Base-by-base conservation (phyloP, 2,329 filamentous ascomycete species). In the Talaromyces sp. region DNA sequence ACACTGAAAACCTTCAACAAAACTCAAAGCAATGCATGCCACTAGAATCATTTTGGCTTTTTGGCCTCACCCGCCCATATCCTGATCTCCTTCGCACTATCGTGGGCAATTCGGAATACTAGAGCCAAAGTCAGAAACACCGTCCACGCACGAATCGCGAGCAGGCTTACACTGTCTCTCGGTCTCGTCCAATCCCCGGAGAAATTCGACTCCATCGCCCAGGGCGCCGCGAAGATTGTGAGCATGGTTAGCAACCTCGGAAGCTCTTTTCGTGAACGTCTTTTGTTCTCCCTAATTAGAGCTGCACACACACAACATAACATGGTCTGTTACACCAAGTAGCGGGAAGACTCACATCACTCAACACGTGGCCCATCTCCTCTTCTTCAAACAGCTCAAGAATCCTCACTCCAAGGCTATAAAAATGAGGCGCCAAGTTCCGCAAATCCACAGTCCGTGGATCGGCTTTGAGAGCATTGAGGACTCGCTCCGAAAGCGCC, bases 321-420 rank as follows among this genome's bases (percentile, higher is more conserved):
- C 53, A n/a, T 31, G 58, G 31, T 61, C 28, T 60, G 42, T 18
- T 9, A 50, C 16, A n/a, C 50, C 16, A 30, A 23, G 12, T 47
- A 61, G 12, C 52, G 36, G 59, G 12, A 28, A 51, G 50, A 65
- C 72, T 62, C 68, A 80, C 78, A 68, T 79, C 82, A 61, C 85
- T 83, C 67, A 94, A 74, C 23, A 95, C 86, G 65, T 91, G 87
- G 18, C 85, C 83, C 73, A 90, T 85, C 61, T 92, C 90, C 61
- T 97, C 87, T 74, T 96, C 93, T 62, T 97, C 93, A 65, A 96
- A 96, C 0, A 99, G 77, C 63, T 97, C 93, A 64, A 98, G 81
- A 76, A 97, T 92, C 57, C 91, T 85, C 52, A 91, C 89, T 3
- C 90, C 92, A 4, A 98, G 83, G 28, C 86, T 88, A 78, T 96